Base-by-base conservation (phyloP, 202 grass and related monocot genomes). In the Thinopyrum obtusiflorum region DNA sequence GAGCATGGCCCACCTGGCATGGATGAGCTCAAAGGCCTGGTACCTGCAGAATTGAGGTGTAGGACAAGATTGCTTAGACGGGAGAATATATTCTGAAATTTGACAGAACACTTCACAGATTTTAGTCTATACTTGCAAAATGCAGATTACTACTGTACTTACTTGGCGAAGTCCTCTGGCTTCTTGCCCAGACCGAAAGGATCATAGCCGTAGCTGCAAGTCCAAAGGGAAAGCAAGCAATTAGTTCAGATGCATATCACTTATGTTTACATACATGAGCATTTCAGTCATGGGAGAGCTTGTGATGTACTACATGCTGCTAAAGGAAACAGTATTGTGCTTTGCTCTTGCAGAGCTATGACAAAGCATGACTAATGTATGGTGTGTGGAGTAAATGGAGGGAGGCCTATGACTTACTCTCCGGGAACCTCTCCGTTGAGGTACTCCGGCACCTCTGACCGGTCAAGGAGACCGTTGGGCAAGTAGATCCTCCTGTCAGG, bases 101-200 rank as follows among this genome's bases (percentile, higher is more conserved):
- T 53, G 26, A 42, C 2, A 59, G 55, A 59, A 23, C 7, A 23
- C 55, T 44, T 37, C 23, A 44, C 60, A 79, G 28, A 29, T 59
- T 28, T 49, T 33, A 8, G 36, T 26, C 15, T 44, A 18, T 46
- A 20, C 18, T 62, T 61, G 68, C 35, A n/a, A 31, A 76, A 73
- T 92, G 88, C 28, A 75, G 51, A 62, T 64, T 9, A 79, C 31
- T 73, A 20, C 18, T 27, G 3, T 36, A 80, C 93, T 87, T 88
- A 99, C 93, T 97, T 99, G 80, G 86, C 83, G 61, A 99, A 94
- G 70, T 99, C 20, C 68, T 99, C 97, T 75, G 97, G 92, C 42
- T 99, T 99, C 97, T 99, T 99, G 89, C 97, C 86, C 2, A 99
- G 88, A 61, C 97, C 93, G 76, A 99, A 94, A 86, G 97, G 97